Conservation (phyloP, 805 yeast genomes). For the Hanseniaspora pseudoguilliermondii region DNA sequence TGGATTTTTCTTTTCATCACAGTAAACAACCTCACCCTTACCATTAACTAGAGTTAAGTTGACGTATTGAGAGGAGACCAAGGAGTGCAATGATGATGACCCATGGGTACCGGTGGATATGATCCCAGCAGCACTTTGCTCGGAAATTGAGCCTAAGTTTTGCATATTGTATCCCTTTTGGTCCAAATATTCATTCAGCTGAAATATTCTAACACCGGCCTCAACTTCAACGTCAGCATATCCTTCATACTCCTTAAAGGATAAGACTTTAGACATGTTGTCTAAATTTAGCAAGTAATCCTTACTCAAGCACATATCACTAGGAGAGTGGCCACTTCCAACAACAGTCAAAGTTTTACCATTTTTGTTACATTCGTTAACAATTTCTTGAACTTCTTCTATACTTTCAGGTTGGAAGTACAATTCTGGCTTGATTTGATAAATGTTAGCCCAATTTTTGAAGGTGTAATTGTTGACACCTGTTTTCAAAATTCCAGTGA, state of each 20-base stretch:
- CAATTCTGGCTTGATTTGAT: slow-evolving; percentile 58
- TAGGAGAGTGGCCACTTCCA: slow-evolving; percentile 94
- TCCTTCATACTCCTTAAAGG: slow-evolving; percentile 39
- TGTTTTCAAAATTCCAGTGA: background rate
- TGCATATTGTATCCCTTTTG: slow-evolving; percentile 65
- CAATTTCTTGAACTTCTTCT: slow-evolving; percentile 57
- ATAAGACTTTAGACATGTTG: slow-evolving; percentile 46
- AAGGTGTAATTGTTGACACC: slow-evolving; percentile 29
- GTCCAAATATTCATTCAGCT: slow-evolving; percentile 56
- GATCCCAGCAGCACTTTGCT: slow-evolving; percentile 89
- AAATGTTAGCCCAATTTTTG: slow-evolving; percentile 79
- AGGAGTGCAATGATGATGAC: slow-evolving; percentile 82
- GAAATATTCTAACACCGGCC: slow-evolving; percentile 73
- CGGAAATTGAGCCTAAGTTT: slow-evolving; percentile 85
- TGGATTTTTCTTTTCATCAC: slow-evolving; percentile 43
- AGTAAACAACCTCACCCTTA: slow-evolving; percentile 49
- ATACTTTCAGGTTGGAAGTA: slow-evolving; percentile 64
- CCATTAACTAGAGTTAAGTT: slow-evolving; percentile 63
- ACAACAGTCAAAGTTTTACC: slow-evolving; percentile 65
- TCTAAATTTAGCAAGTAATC: slow-evolving; percentile 78
- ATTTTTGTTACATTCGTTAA: slow-evolving; percentile 46
- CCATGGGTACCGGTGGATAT: slow-evolving; percentile 97
- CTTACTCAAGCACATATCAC: slow-evolving; percentile 69
- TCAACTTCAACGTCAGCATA: slow-evolving; percentile 88
- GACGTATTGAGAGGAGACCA: slow-evolving; percentile 78